These are phyloP conservation scores for Solanum bulbocastanum DNA, from an alignment of 257 asterid species.

Conservation along the genomic window DNA sequence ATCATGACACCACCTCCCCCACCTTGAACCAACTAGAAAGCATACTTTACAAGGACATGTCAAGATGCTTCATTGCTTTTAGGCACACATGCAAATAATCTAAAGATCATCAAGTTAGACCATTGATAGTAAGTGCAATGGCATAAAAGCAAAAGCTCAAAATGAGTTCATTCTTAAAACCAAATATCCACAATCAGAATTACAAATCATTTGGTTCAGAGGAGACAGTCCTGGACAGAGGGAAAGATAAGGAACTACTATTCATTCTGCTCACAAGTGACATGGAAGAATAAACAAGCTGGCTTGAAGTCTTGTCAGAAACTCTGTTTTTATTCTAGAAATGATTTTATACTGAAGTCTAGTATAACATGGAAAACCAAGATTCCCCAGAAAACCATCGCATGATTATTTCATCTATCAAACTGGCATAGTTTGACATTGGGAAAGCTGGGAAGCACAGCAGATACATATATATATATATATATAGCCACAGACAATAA, in stretches of 20 bases:
- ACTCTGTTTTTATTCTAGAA: neutral
- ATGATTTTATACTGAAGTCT: neutral
- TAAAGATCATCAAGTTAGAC: neutral
- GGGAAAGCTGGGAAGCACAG: neutral
- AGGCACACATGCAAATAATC: neutral
- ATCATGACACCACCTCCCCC: neutral
- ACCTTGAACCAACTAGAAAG: neutral
- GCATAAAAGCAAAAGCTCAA: neutral
- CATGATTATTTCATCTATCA: neutral
- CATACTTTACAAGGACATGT: neutral
- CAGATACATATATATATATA: neutral
- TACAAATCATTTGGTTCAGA: neutral
- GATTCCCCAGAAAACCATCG: neutral
- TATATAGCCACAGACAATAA: neutral
- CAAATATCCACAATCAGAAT: neutral
- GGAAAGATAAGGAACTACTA: neutral
- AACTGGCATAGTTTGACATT: neutral
- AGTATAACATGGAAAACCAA: neutral
- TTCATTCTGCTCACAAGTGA: neutral
- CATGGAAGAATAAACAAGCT: neutral
- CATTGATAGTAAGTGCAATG: neutral
- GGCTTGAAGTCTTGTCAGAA: neutral
- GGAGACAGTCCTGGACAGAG: neutral
- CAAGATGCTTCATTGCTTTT: neutral
- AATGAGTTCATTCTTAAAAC: neutral